Percentiles rank a stretch among this genome's conserved stretches.
Evolutionary conservation across 345 rosid species (phyloP).

Genomic region (Eucalyptus sideroxylon): DNA sequence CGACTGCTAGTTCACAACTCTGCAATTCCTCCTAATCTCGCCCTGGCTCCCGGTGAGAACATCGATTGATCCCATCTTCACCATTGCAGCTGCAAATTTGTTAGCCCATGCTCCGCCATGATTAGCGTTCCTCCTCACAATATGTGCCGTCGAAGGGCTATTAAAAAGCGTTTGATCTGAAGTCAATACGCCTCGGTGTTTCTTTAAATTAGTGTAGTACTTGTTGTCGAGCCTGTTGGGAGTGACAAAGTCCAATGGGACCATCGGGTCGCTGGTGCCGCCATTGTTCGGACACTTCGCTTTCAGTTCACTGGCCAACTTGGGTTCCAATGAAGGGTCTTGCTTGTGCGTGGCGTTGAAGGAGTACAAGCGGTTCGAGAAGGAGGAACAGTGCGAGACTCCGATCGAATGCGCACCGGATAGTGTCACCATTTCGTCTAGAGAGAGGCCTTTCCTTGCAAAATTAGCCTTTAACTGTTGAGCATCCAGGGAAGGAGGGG

Average conservation of each 20-base stretch:
- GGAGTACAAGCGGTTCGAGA: constrained; percentile 1
- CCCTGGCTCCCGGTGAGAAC: constrained; percentile 6
- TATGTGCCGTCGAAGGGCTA: not conserved
- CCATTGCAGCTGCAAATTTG: not conserved
- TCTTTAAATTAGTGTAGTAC: not conserved
- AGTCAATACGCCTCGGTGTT: not conserved
- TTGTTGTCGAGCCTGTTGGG: not conserved
- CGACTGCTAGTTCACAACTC: not conserved
- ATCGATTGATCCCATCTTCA: constrained; percentile 8
- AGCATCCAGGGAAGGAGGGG: not conserved
- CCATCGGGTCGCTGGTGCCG: not conserved
- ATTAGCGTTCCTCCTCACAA: not conserved
- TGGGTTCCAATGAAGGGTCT: not conserved
- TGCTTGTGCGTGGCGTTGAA: not conserved
- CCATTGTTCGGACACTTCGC: not conserved
- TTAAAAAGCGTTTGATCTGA: not conserved
- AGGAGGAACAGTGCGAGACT: constrained; percentile 2
- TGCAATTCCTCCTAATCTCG: not conserved
- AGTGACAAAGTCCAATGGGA: not conserved
- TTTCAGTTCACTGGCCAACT: not conserved
- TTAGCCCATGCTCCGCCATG: not conserved
- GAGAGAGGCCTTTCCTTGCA: not conserved
- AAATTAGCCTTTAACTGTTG: not conserved
- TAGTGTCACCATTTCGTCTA: constrained; percentile 11
- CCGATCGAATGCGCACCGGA: constrained; percentile 14